phyloP scores from a whole-genome alignment of 257 asterid genomes.

The Henckelia pumila region DNA sequence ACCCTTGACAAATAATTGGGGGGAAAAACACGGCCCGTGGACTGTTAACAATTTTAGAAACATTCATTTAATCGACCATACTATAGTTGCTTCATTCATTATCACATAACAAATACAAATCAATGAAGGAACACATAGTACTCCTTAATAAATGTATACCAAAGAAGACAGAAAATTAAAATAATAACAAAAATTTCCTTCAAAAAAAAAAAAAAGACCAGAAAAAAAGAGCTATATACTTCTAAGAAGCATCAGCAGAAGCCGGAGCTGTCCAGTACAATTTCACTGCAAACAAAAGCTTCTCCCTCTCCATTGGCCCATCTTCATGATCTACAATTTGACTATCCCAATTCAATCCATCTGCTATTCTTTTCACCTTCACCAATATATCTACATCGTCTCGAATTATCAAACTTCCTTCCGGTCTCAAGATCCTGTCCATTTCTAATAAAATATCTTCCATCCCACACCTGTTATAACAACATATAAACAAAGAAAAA shows the following conservation, averaged over 20 bases:
- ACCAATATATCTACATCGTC: conserved; percentile 67
- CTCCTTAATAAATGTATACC: conserved; percentile 5
- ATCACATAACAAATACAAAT: conserved; percentile 11
- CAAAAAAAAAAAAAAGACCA: no score
- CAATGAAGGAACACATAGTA: not conserved
- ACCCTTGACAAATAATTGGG: no score
- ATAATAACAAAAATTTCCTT: not conserved
- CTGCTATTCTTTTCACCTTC: conserved; percentile 65
- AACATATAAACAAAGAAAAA: not conserved
- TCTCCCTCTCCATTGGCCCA: conserved; percentile 75
- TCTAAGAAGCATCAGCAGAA: conserved; percentile 22
- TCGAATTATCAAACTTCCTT: conserved; percentile 75
- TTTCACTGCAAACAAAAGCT: conserved; percentile 77
- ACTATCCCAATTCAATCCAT: conserved; percentile 73
- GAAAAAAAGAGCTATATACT: not conserved
- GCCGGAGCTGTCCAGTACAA: conserved; percentile 79
- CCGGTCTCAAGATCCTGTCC: conserved; percentile 79
- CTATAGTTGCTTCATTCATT: not conserved
- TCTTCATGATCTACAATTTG: conserved; percentile 85
- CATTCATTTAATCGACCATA: no score
- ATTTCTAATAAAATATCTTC: conserved; percentile 74
- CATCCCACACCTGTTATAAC: conserved; percentile 57
- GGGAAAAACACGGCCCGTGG: no score
- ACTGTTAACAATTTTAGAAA: not conserved
- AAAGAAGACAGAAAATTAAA: not conserved